A percentile compares a stretch with the other conserved stretches of the same genome.
Conservation (phyloP, 441 rosid species). For the Syzygium malaccense region DNA sequence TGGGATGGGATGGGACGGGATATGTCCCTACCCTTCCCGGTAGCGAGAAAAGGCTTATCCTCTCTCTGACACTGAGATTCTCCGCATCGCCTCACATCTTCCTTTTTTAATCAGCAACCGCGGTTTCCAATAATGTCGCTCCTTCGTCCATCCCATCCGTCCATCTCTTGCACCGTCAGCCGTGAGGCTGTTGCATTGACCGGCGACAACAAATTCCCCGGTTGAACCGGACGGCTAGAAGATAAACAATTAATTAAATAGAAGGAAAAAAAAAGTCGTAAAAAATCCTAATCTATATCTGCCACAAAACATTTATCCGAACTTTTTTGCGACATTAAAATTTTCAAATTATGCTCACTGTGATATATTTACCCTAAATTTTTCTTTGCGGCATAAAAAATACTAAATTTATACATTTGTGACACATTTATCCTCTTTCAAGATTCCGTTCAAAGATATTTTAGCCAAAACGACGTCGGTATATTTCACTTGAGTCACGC, state of each 20-base stretch:
- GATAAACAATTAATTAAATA: background rate
- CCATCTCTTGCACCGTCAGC: background rate
- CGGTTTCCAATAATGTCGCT: background rate
- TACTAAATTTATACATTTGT: accelerated
- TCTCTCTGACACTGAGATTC: background rate
- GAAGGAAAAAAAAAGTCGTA: too few relatives aligned
- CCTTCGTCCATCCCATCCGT: background rate
- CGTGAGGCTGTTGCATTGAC: background rate
- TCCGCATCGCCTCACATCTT: background rate
- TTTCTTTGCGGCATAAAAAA: too few relatives aligned
- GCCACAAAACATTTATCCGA: too few relatives aligned
- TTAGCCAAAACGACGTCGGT: too few relatives aligned
- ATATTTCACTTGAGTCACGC: too few relatives aligned
- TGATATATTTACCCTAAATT: too few relatives aligned
- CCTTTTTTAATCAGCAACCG: background rate
- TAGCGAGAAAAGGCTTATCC: background rate
- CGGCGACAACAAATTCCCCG: accelerated
- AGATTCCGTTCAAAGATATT: too few relatives aligned
- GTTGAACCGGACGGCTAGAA: background rate
- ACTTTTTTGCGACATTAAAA: too few relatives aligned
- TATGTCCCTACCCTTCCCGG: background rate
- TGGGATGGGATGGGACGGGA: background rate
- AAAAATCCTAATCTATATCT: too few relatives aligned
- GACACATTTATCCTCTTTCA: too few relatives aligned
- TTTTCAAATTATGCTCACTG: accelerated